A percentile compares a stretch with the other conserved stretches of the same genome.
These are phyloP conservation scores for Trichoderma gracile DNA, from an alignment of 2,329 filamentous ascomycete genomes.

Conservation along the genomic window DNA sequence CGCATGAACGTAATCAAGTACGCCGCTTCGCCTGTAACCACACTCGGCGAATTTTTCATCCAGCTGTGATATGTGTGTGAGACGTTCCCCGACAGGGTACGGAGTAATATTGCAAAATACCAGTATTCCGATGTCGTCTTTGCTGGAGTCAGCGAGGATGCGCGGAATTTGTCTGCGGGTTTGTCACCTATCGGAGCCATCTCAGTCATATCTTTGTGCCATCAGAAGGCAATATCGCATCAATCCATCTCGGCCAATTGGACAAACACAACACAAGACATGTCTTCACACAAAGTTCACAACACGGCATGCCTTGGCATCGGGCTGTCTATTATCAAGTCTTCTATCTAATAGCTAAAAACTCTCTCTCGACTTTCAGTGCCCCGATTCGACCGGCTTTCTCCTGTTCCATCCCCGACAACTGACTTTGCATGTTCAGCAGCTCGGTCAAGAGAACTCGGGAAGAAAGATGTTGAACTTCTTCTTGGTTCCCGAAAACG, in stretches of 20 bases:
- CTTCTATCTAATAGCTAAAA: constrained; percentile 10
- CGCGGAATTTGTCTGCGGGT: no score
- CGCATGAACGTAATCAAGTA: background rate
- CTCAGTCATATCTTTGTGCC: no score
- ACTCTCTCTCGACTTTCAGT: background rate
- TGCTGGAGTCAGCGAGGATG: background rate
- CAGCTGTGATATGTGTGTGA: no score
- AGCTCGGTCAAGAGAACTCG: constrained; percentile 45
- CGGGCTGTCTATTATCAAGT: constrained; percentile 23
- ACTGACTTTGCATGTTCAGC: constrained; percentile 38
- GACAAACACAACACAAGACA: no score
- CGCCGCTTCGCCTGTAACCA: background rate
- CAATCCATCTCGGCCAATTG: no score
- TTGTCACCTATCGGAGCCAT: no score
- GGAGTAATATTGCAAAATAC: no score
- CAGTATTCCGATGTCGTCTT: no score
- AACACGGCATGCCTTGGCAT: constrained; percentile 3
- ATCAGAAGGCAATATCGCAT: no score
- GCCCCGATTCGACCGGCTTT: constrained; percentile 15
- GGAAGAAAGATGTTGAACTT: constrained; percentile 52
- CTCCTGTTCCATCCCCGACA: constrained; percentile 29
- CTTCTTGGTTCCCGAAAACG: constrained; percentile 48
- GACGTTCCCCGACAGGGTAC: no score
- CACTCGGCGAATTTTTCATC: constrained; percentile 10
- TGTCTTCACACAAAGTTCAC: background rate